These are phyloP conservation scores for Tremellales sp. DNA, from an alignment of 1,284 basidiomycete genomes.

Conservation along the genomic window DNA sequence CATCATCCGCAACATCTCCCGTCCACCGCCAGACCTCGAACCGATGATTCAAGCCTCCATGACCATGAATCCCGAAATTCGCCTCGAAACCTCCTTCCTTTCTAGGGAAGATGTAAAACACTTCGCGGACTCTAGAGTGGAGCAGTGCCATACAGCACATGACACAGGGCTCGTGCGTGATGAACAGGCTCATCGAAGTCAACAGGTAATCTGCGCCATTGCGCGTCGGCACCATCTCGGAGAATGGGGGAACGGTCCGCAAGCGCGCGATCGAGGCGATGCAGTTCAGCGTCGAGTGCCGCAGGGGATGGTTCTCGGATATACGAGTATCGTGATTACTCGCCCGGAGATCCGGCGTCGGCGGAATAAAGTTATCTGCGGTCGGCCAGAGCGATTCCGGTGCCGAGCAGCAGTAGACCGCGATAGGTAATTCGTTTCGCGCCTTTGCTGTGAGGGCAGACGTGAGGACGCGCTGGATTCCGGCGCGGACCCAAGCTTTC, in stretches of 20 bases:
- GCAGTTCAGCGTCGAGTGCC: conserved; percentile 74
- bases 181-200: conserved; percentile 74
- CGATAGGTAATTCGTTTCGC: conserved; percentile 69
- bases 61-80: conserved; percentile 61
- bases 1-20: conserved; percentile 27
- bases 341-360: conserved; percentile 45
- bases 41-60: conserved; percentile 77
- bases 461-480: conserved; percentile 56
- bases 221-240: conserved; percentile 34
- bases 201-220: conserved; percentile 80
- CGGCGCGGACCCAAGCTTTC: conserved; percentile 68
- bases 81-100: conserved; percentile 59
- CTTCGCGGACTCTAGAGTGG: conserved; percentile 81
- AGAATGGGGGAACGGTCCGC: conserved; percentile 52
- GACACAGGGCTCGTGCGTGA: conserved; percentile 89
- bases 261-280: conserved; percentile 57
- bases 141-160: conserved; percentile 93
- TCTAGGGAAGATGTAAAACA: conserved; percentile 64
- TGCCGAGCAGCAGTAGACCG: conserved; percentile 65
- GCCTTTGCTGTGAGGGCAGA: conserved; percentile 54
- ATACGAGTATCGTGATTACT: conserved; percentile 64
- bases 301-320: conserved; percentile 67
- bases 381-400: conserved; percentile 52
- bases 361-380: conserved; percentile 53
- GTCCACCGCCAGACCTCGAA: conserved; percentile 58